phyloP scores from a whole-genome alignment of 139 green algal genomes.

The Klebsormidium nitens region DNA sequence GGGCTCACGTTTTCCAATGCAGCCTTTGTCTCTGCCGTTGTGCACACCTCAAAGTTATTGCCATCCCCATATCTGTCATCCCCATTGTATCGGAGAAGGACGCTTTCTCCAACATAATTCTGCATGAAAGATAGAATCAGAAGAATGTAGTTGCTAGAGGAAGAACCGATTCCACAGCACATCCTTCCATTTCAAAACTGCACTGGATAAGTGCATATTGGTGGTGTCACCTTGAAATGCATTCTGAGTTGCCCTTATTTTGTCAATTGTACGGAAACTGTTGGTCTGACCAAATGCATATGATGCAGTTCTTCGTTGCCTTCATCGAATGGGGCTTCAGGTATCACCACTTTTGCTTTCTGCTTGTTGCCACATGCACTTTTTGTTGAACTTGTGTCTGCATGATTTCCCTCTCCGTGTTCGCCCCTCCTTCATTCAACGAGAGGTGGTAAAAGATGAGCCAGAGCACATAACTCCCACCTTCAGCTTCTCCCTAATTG shows the following conservation, averaged over 20 bases:
- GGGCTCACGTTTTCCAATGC: not conserved
- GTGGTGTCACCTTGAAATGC: not conserved
- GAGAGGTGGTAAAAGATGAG: not conserved
- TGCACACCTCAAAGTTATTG: conserved; percentile 68
- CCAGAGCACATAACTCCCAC: conserved; percentile 42
- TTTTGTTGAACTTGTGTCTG: too few relatives aligned
- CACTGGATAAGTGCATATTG: not conserved
- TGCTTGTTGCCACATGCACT: not conserved
- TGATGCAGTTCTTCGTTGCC: not conserved
- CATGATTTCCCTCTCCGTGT: too few relatives aligned
- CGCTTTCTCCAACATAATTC: conserved; percentile 33
- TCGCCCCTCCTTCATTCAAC: not conserved
- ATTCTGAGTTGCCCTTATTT: not conserved
- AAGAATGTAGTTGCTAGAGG: not conserved
- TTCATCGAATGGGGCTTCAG: not conserved
- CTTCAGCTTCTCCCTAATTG: conserved; percentile 54
- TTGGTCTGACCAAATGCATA: not conserved
- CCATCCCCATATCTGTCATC: conserved; percentile 74
- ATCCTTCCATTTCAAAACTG: not conserved
- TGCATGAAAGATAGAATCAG: conserved; percentile 1
- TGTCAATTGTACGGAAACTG: not conserved
- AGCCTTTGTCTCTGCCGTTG: conserved; percentile 9
- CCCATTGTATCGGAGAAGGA: conserved; percentile 58
- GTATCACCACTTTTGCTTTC: not conserved
- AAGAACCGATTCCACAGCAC: not conserved